Base-by-base conservation (phyloP, 345 rosid genomes). In the Toxicodendron radicans region DNA sequence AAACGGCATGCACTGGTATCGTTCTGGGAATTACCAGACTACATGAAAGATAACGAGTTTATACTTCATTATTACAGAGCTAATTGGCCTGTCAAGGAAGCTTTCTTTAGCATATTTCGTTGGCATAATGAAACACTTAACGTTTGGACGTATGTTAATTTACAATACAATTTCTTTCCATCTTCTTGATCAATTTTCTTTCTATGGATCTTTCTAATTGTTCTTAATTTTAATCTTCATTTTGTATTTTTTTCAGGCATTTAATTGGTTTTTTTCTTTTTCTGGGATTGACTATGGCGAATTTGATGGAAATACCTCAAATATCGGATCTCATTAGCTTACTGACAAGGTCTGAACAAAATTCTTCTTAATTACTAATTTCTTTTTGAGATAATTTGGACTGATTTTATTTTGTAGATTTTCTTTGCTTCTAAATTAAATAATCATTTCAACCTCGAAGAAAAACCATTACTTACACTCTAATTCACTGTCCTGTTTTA, bases 101-200 rank as follows among this genome's bases (percentile, higher is more conserved):
- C 97, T 81, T 70, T 92, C 76, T 83, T 84, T 45, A 92, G 99
- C 75, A 18, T 92, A 68, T 91, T 91, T 70, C 88, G 89, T 58
- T 89, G 93, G 88, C 99, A 95, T 75, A 95, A 95, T 75, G 99
- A 95, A 79, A 92, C 97, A 2, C 86, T 95, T 56, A 90, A 91
- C 54, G 88, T 95, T 70, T 95, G 99, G 99, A 87, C 98, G 98
- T 94, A 74, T 12, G 97, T 87, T 14, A 10, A 7, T 33, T 1
- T 17, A 17, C 2, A n/a, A n/a, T n/a, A n/a, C n/a, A 2, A 0
- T 33, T 21, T 9, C 0, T 14, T 56, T n/a, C 16, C 2, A 30
- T 17, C 18, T 35, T 10, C 10, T 21, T 57, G 0, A 3, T 18
- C 14, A n/a, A 56, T 68, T 51, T 56, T 14, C 5, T 48, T 45